Evolutionary conservation across 345 rosid genomes (phyloP).

Genomic region (Hibiscus tridactylites): DNA sequence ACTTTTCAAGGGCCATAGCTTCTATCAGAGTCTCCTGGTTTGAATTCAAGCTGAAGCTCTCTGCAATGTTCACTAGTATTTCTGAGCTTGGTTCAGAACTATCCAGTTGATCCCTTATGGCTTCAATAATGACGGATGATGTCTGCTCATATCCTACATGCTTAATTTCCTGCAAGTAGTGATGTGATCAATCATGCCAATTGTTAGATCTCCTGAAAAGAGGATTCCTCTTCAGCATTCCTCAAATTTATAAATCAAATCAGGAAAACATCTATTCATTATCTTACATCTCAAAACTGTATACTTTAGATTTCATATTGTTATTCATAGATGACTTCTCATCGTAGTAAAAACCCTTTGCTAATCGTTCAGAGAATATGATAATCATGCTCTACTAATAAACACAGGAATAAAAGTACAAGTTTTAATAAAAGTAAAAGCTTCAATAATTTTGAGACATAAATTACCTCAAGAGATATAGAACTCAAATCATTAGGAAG

Average conservation of each 20-base stretch:
- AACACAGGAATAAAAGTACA: background rate
- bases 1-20: slow-evolving; percentile 85
- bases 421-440: background rate
- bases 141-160: slow-evolving; percentile 38
- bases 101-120: slow-evolving; percentile 48
- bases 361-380: background rate
- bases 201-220: slow-evolving; percentile 16
- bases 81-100: slow-evolving; percentile 56
- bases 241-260: background rate
- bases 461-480: slow-evolving; percentile 68
- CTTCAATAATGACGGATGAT: slow-evolving; percentile 54
- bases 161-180: too few species aligned
- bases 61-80: slow-evolving; percentile 60
- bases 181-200: background rate
- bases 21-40: slow-evolving; percentile 88
- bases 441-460: slow-evolving; percentile 6
- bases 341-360: background rate
- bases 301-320: too few species aligned
- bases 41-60: slow-evolving; percentile 64
- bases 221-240: background rate
- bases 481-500: slow-evolving; percentile 62
- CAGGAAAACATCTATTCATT: slow-evolving; percentile 4
- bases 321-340: background rate
- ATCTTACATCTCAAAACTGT: background rate
- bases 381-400: background rate